Conservation (phyloP, 352 stramenopile genomes). For the Phytophthora citrophthora region DNA sequence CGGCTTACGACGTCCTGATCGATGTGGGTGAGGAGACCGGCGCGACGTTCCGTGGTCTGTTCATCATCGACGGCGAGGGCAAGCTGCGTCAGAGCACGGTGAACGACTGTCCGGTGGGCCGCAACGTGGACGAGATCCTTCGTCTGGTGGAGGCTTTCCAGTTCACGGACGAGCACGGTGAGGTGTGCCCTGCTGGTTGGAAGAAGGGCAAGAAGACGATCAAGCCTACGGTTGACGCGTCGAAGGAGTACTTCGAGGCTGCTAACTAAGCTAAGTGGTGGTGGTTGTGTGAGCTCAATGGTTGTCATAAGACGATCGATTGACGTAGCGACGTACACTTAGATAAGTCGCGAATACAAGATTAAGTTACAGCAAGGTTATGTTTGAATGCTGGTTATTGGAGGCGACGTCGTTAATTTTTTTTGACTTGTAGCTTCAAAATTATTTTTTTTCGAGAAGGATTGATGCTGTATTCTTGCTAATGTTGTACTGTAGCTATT, state of each 20-base stretch:
- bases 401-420: too few species aligned
- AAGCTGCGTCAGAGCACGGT: constrained; percentile 85
- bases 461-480: too few species aligned
- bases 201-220: constrained; percentile 90
- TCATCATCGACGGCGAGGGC: constrained; percentile 91
- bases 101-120: constrained; percentile 87
- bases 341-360: constrained; percentile 13
- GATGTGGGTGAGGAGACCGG: constrained; percentile 64
- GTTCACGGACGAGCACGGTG: constrained; percentile 90
- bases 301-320: not conserved
- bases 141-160: constrained; percentile 92
- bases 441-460: too few species aligned
- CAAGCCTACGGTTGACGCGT: constrained; percentile 78
- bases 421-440: too few species aligned
- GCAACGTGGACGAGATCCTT: constrained; percentile 90
- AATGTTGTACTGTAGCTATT: too few species aligned
- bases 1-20: constrained; percentile 85
- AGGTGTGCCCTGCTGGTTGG: constrained; percentile 90
- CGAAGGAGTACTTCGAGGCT: constrained; percentile 76
- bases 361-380: not conserved
- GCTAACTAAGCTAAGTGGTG: constrained; percentile 13
- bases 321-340: not conserved
- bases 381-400: too few species aligned
- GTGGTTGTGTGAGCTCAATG: not conserved
- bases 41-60: constrained; percentile 83